These are phyloP conservation scores for Adenanthera pavonina DNA, from an alignment of 306 rosid genomes.

Conservation along the genomic window DNA sequence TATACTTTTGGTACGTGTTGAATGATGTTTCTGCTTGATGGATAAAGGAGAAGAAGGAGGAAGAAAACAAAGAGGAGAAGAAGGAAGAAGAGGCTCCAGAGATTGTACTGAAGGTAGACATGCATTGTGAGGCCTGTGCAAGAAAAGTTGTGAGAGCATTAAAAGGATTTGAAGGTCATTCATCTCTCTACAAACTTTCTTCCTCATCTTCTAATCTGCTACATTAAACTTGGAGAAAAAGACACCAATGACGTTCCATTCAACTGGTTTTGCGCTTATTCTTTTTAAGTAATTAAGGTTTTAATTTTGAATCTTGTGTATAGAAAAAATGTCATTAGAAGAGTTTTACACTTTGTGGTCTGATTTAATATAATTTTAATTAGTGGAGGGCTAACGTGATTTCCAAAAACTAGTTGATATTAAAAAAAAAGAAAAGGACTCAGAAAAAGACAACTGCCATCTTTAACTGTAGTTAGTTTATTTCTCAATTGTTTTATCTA, in stretches of 20 bases:
- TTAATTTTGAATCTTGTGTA: too few relatives aligned
- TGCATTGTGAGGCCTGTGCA: constrained; percentile 98
- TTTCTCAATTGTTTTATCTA: too few relatives aligned
- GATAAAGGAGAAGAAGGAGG: constrained; percentile 50
- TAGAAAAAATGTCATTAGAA: too few relatives aligned
- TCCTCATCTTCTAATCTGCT: background rate
- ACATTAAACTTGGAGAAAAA: background rate
- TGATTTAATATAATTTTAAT: too few relatives aligned
- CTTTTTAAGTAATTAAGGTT: too few relatives aligned
- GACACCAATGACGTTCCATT: too few relatives aligned
- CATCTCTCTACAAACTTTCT: background rate
- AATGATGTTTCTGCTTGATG: background rate
- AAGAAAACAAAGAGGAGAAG: constrained; percentile 47
- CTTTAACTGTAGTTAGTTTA: background rate
- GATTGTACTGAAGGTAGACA: constrained; percentile 86
- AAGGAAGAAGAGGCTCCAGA: constrained; percentile 62
- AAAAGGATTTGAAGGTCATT: constrained; percentile 83
- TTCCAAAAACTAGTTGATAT: too few relatives aligned
- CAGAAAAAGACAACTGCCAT: background rate
- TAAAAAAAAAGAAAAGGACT: too few relatives aligned
- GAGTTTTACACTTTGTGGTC: too few relatives aligned
- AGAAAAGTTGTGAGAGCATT: constrained; percentile 84
- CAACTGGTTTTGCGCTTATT: too few relatives aligned
- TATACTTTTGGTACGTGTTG: too few relatives aligned
- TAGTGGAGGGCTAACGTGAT: too few relatives aligned